These are phyloP conservation scores for Curvularia spicifera DNA, from an alignment of 2,329 filamentous ascomycete species.

Conservation along the genomic window DNA sequence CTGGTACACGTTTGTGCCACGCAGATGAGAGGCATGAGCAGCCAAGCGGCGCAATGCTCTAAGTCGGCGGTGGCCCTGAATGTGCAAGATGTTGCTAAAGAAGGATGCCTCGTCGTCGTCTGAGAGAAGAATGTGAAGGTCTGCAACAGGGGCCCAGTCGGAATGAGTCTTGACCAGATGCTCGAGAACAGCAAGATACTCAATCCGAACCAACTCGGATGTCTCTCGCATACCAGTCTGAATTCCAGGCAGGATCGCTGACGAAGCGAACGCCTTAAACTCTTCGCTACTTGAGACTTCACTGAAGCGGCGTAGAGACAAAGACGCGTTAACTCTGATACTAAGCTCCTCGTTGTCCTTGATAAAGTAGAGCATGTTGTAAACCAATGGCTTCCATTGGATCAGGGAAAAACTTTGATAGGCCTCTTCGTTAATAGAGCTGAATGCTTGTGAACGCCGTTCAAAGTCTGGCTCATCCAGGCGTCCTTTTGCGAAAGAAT, in stretches of 20 bases:
- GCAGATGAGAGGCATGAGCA: conserved; percentile 70
- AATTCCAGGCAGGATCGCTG: conserved; percentile 75
- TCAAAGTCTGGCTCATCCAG: conserved; percentile 91
- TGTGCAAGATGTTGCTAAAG: conserved; percentile 90
- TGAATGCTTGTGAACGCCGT: conserved; percentile 77
- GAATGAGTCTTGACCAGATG: conserved; percentile 75
- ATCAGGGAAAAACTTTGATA: conserved; percentile 66
- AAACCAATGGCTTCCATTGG: conserved; percentile 86
- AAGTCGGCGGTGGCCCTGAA: conserved; percentile 83
- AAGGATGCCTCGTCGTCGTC: conserved; percentile 82
- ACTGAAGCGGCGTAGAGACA: conserved; percentile 79
- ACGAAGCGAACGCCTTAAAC: conserved; percentile 66
- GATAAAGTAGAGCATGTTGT: conserved; percentile 89
- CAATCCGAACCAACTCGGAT: conserved; percentile 83
- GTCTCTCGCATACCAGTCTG: conserved; percentile 76
- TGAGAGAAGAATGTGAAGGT: conserved; percentile 74
- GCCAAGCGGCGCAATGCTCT: conserved; percentile 82
- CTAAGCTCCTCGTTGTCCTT: conserved; percentile 87
- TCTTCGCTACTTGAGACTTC: conserved; percentile 59
- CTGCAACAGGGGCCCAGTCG: conserved; percentile 72
- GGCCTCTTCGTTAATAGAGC: conserved; percentile 68
- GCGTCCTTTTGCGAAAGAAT: conserved; percentile 73
- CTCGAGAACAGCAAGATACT: conserved; percentile 80
- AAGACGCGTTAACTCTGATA: conserved; percentile 81
- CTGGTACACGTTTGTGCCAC: conserved; percentile 78